A percentile compares a stretch with the other conserved stretches of the same genome.
Evolutionary conservation across 192 early-diverging fungal species (phyloP).

Genomic region (Dimargaris xerosporica): DNA sequence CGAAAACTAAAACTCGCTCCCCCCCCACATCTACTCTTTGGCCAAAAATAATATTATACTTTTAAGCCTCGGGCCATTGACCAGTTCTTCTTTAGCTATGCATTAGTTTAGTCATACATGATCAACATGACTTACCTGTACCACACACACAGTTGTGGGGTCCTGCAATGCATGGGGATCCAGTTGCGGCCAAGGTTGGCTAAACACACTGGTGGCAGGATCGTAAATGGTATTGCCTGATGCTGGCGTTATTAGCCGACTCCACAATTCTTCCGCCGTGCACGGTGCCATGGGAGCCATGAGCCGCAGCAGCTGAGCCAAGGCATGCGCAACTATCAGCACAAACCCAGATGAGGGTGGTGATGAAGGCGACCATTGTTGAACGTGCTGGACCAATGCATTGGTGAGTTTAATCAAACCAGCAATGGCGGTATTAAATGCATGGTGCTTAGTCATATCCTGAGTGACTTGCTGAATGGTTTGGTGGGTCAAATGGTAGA

Average conservation of each 20-base stretch:
- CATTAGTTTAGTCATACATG: constrained; percentile 14
- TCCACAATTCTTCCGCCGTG: constrained; percentile 64
- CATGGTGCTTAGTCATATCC: constrained; percentile 20
- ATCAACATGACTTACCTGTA: neutral
- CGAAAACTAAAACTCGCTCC: constrained; percentile 13
- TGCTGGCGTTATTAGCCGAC: constrained; percentile 14
- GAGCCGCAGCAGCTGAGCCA: constrained; percentile 47
- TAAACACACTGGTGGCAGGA: constrained; percentile 27
- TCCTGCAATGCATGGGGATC: constrained; percentile 25
- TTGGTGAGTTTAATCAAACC: constrained; percentile 70
- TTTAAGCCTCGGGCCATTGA: no score
- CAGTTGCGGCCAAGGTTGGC: constrained; percentile 36
- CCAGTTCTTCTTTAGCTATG: constrained; percentile 10
- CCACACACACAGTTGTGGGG: neutral
- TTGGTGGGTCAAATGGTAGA: constrained; percentile 32
- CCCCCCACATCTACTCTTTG: no score
- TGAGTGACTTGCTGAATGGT: constrained; percentile 40
- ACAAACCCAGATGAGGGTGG: constrained; percentile 12
- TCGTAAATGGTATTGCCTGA: neutral
- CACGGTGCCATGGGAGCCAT: constrained; percentile 55
- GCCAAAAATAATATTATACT: no score
- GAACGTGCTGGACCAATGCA: constrained; percentile 17
- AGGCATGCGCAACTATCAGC: constrained; percentile 34
- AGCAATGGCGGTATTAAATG: constrained; percentile 75
- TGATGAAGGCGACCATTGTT: neutral